Percentiles rank a stretch among this genome's conserved stretches.
These are phyloP conservation scores for Serendipita sp. DNA, from an alignment of 768 basidiomycete genomes.

Conservation along the genomic window DNA sequence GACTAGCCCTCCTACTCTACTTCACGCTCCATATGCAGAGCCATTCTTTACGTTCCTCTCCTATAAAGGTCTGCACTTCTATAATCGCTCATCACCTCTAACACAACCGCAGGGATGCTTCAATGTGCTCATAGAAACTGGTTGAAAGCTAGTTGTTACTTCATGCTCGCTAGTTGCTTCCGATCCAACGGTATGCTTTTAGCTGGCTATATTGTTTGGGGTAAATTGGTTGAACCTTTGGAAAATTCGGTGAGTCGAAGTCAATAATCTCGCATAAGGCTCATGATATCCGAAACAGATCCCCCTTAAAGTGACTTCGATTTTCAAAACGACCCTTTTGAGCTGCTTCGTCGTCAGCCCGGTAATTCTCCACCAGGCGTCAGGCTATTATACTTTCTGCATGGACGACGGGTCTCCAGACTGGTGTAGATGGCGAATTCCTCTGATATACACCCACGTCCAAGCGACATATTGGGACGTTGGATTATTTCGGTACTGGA, in stretches of 20 bases:
- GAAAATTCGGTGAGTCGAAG: conserved; percentile 17
- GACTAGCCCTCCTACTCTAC: conserved; percentile 61
- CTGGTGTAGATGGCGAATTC: conserved; percentile 54
- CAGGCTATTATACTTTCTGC: conserved; percentile 59
- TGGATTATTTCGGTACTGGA: conserved; percentile 83
- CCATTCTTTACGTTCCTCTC: conserved; percentile 75
- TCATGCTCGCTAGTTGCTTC: conserved; percentile 48
- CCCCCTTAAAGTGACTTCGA: conserved; percentile 23
- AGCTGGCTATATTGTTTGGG: conserved; percentile 69
- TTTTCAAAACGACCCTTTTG: conserved; percentile 27
- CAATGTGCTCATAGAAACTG: conserved; percentile 35
- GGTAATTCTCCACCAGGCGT: conserved; percentile 54
- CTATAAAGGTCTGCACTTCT: conserved; percentile 40
- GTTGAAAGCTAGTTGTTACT: conserved; percentile 40
- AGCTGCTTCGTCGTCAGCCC: conserved; percentile 40
- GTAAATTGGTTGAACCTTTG: conserved; percentile 39
- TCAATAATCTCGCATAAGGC: conserved; percentile 11
- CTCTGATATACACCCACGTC: conserved; percentile 67
- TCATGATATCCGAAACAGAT: background rate
- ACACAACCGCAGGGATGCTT: conserved; percentile 37
- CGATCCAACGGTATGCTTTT: conserved; percentile 68
- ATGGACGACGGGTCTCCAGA: conserved; percentile 13
- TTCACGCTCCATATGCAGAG: conserved; percentile 64
- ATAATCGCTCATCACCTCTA: background rate
- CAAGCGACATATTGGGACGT: conserved; percentile 78